Conservation (phyloP, 768 basidiomycete species). For the Mycena crocata region DNA sequence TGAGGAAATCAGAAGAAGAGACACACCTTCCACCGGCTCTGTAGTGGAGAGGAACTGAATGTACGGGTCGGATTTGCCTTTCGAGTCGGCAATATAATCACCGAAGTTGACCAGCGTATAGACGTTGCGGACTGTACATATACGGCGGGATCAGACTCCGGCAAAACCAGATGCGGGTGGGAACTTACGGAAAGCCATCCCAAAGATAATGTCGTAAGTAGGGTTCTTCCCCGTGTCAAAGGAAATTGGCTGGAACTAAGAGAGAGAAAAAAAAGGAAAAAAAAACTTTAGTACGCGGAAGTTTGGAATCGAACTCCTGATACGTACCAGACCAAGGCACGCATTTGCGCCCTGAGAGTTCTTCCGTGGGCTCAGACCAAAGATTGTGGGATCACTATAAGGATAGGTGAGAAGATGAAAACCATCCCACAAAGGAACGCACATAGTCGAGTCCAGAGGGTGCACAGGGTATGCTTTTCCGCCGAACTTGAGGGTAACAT, state of each 20-base stretch:
- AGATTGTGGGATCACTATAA: conserved; percentile 28
- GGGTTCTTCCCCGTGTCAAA: conserved; percentile 67
- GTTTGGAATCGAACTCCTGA: conserved; percentile 16
- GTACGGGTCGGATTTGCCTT: conserved; percentile 66
- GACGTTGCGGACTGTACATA: conserved; percentile 72
- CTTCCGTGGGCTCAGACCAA: conserved; percentile 18
- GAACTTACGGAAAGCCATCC: conserved; percentile 80
- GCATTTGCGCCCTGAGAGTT: conserved; percentile 60
- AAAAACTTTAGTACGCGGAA: too few species aligned
- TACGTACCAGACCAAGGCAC: conserved; percentile 77
- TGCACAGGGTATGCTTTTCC: conserved; percentile 78
- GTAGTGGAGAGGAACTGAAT: conserved; percentile 78
- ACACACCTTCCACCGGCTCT: conserved; percentile 46
- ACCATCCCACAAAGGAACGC: conserved; percentile 50
- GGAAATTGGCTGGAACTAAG: conserved; percentile 89
- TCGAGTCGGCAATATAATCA: conserved; percentile 66
- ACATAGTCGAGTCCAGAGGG: conserved; percentile 75
- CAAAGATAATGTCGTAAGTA: conserved; percentile 82
- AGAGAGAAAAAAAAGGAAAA: too few species aligned
- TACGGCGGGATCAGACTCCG: conserved; percentile 10
- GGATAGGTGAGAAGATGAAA: conserved; percentile 9
- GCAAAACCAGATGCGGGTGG: not conserved
- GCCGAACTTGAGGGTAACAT: conserved; percentile 78
- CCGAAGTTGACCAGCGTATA: conserved; percentile 83
- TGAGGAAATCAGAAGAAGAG: not conserved